Percentiles rank a stretch among this genome's conserved stretches.
These are phyloP conservation scores for Nematodospora valgi DNA, from an alignment of 805 yeast genomes.

Conservation along the genomic window DNA sequence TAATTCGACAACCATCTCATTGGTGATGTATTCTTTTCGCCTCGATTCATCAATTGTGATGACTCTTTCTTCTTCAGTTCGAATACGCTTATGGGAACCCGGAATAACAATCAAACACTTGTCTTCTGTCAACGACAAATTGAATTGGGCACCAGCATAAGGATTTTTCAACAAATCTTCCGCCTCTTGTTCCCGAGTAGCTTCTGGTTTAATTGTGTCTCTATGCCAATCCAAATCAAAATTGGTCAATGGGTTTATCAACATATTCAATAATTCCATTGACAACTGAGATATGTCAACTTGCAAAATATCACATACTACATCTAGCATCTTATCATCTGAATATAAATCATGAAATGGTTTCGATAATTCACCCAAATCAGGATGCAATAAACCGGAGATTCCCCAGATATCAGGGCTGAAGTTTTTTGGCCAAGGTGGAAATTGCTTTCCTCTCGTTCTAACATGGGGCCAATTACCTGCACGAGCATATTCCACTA, in stretches of 20 bases:
- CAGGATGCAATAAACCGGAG: conserved; percentile 46
- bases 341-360: conserved; percentile 42
- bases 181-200: conserved; percentile 42
- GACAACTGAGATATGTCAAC: conserved; percentile 29
- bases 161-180: conserved; percentile 35
- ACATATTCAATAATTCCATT: conserved; percentile 52
- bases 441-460: conserved; percentile 51
- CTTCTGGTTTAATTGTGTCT: conserved; percentile 48
- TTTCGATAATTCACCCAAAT: conserved; percentile 29
- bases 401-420: conserved; percentile 55
- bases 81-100: conserved; percentile 41
- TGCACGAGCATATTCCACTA: conserved; percentile 40
- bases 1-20: conserved; percentile 39
- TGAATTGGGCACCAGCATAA: conserved; percentile 49
- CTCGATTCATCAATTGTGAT: conserved; percentile 32
- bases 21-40: conserved; percentile 30
- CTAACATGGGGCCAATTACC: conserved; percentile 50
- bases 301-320: conserved; percentile 44
- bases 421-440: conserved; percentile 53
- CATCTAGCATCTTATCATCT: conserved; percentile 31
- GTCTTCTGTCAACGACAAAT: conserved; percentile 46
- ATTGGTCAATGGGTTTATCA: conserved; percentile 49
- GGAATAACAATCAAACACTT: conserved; percentile 48
- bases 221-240: conserved; percentile 55
- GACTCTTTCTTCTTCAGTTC: conserved; percentile 43